Evolutionary conservation across 805 yeast species (phyloP).

Genomic region (Starmerella floricola): DNA sequence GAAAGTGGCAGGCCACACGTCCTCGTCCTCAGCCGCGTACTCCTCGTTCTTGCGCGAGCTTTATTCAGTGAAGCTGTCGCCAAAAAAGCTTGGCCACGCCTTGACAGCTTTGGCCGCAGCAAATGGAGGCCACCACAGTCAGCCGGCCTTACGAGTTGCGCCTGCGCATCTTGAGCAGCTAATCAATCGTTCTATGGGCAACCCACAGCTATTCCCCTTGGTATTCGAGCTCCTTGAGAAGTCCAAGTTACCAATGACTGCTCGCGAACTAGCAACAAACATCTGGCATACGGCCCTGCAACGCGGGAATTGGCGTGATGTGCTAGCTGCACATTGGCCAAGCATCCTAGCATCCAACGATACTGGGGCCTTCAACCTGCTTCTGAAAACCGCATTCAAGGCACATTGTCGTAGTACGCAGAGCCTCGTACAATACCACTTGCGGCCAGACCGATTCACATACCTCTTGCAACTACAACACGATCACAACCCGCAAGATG

Average conservation of each 20-base stretch:
- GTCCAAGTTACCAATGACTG: constrained; percentile 26
- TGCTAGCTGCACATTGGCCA: constrained; percentile 11
- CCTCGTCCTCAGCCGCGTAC: constrained; percentile 2
- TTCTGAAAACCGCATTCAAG: constrained; percentile 24
- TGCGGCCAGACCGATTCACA: constrained; percentile 27
- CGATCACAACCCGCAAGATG: constrained; percentile 10
- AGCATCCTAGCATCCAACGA: constrained; percentile 13
- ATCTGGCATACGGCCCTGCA: constrained; percentile 14
- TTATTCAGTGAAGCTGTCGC: not conserved
- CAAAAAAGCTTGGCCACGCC: constrained; percentile 5
- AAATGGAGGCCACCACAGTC: constrained; percentile 17
- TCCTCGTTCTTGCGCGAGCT: constrained; percentile 6
- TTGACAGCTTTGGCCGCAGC: constrained; percentile 24
- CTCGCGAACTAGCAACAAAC: constrained; percentile 25
- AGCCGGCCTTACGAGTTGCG: constrained; percentile 27
- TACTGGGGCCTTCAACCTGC: constrained; percentile 24
- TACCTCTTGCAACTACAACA: constrained; percentile 20
- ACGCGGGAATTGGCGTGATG: constrained; percentile 4
- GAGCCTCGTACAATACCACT: constrained; percentile 20
- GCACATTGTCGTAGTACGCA: constrained; percentile 15
- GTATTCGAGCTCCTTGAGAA: constrained; percentile 23
- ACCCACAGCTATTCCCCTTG: constrained; percentile 13
- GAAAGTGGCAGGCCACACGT: no score
- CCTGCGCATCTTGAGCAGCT: constrained; percentile 28
- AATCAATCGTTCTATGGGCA: constrained; percentile 19